Evolutionary conservation across 352 stramenopile species (phyloP).

Genomic region (Pythium sp.): DNA sequence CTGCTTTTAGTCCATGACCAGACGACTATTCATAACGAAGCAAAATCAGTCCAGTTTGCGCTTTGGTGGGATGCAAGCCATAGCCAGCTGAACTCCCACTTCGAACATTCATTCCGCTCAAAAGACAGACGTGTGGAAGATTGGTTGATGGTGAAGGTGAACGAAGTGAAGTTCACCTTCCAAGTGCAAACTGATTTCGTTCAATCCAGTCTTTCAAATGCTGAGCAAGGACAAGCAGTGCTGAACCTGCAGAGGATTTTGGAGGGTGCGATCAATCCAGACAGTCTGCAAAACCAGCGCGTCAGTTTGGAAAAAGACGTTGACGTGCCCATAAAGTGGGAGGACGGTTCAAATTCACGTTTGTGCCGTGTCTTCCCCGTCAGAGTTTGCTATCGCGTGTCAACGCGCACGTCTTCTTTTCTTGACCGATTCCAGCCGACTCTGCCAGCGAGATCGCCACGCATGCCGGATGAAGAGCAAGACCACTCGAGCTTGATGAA

Average conservation of each 20-base stretch:
- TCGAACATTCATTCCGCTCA: slow-evolving; percentile 32
- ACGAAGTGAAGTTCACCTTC: slow-evolving; percentile 22
- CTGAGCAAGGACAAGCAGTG: slow-evolving; percentile 20
- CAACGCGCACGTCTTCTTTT: background rate
- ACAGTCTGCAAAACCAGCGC: background rate
- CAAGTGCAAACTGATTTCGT: slow-evolving; percentile 27
- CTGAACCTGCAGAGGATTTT: slow-evolving; percentile 20
- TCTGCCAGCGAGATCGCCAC: background rate
- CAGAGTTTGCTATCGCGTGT: slow-evolving; percentile 11
- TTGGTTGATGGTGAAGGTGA: slow-evolving; percentile 16
- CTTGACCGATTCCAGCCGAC: background rate
- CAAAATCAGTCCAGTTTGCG: slow-evolving; percentile 31
- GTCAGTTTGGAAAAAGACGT: background rate
- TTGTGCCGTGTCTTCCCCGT: slow-evolving; percentile 6
- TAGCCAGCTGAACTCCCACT: slow-evolving; percentile 39
- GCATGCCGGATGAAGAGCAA: background rate
- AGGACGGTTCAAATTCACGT: background rate
- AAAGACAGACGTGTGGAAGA: background rate
- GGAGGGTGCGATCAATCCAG: background rate
- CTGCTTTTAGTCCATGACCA: slow-evolving; percentile 18
- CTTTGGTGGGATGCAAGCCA: slow-evolving; percentile 58
- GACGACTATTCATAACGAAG: slow-evolving; percentile 1
- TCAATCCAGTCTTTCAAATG: slow-evolving; percentile 15
- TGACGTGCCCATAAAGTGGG: slow-evolving; percentile 14
- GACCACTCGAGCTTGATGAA: background rate